Evolutionary conservation across 257 asterid species (phyloP).

Genomic region (Nicotiana undulata): DNA sequence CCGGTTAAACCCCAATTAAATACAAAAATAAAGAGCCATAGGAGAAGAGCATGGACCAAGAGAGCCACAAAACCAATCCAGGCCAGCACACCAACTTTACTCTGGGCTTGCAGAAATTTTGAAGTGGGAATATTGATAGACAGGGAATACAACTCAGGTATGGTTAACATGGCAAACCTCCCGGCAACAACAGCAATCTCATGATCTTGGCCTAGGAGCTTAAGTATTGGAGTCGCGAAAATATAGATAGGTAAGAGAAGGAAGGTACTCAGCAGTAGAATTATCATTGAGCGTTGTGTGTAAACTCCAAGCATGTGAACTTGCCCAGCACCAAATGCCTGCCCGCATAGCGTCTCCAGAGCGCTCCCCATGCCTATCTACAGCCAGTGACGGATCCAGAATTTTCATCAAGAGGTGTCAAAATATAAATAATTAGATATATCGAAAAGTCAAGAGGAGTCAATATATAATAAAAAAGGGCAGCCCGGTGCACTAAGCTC

Average conservation of each 20-base stretch:
- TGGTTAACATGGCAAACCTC: slow-evolving; percentile 33
- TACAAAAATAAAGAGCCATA: slow-evolving; percentile 55
- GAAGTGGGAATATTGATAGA: slow-evolving; percentile 55
- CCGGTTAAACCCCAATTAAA: slow-evolving; percentile 57
- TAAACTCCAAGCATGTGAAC: slow-evolving; percentile 75
- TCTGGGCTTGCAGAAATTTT: slow-evolving; percentile 84
- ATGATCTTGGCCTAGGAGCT: slow-evolving; percentile 52
- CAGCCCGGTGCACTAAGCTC: too few species aligned
- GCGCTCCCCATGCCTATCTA: slow-evolving; percentile 99
- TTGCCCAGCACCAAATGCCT: slow-evolving; percentile 83
- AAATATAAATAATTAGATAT: too few species aligned
- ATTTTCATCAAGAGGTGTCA: too few species aligned
- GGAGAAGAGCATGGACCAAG: slow-evolving; percentile 29
- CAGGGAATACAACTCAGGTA: slow-evolving; percentile 65
- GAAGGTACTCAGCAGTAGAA: slow-evolving; percentile 40
- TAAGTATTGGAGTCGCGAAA: slow-evolving; percentile 75
- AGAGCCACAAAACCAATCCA: slow-evolving; percentile 47
- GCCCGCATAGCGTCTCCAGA: slow-evolving; percentile 85
- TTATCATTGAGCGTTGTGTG: slow-evolving; percentile 74
- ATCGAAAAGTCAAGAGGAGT: too few species aligned
- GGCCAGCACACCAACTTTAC: slow-evolving; percentile 66
- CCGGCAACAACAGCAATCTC: slow-evolving; percentile 65
- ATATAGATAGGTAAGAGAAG: slow-evolving; percentile 55
- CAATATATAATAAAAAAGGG: too few species aligned
- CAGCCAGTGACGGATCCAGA: neutral